A percentile compares a stretch with the other conserved stretches of the same genome.
Evolutionary conservation across 2,329 filamentous ascomycete genomes (phyloP).

Genomic region (Sarocladium brachiariae): DNA sequence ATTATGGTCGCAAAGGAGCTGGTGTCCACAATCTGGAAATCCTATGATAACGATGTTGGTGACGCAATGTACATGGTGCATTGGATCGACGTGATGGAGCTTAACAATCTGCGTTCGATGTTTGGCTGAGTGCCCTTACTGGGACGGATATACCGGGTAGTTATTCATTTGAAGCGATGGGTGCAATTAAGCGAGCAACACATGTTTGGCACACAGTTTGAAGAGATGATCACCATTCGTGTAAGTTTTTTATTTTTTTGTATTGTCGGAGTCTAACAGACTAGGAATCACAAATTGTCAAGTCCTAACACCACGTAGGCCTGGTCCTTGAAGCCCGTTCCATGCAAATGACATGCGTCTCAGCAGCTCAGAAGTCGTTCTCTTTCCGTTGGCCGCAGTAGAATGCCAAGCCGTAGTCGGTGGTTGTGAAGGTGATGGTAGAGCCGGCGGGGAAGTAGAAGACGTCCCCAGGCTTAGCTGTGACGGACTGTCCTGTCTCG

Average conservation of each 20-base stretch:
- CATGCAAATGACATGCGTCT: too few relatives aligned
- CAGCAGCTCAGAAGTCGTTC: conserved; percentile 17
- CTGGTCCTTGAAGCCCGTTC: too few relatives aligned
- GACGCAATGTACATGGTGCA: conserved; percentile 25
- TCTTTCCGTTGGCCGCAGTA: conserved; percentile 38
- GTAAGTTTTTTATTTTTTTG: background rate
- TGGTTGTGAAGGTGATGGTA: conserved; percentile 59
- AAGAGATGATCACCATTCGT: background rate
- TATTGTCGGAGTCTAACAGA: background rate
- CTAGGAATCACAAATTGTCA: conserved; percentile 3
- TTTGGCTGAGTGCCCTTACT: conserved; percentile 22
- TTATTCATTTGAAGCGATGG: background rate
- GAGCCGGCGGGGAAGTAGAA: conserved; percentile 62
- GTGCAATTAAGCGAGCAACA: background rate
- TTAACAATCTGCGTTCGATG: conserved; percentile 24
- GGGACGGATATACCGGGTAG: background rate
- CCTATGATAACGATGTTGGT: conserved; percentile 26
- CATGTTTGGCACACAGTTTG: background rate
- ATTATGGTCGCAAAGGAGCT: conserved; percentile 35
- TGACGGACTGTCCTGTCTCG: conserved; percentile 52
- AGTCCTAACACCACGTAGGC: conserved; percentile 11
- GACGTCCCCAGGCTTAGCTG: conserved; percentile 55
- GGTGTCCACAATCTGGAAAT: conserved; percentile 33
- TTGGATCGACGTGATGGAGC: conserved; percentile 37
- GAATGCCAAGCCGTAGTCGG: conserved; percentile 54